Evolutionary conservation across 2,329 filamentous ascomycete genomes (phyloP), one percentile per base, ranked within the genome.

Genomic region (Hypoxylon sp.): DNA sequence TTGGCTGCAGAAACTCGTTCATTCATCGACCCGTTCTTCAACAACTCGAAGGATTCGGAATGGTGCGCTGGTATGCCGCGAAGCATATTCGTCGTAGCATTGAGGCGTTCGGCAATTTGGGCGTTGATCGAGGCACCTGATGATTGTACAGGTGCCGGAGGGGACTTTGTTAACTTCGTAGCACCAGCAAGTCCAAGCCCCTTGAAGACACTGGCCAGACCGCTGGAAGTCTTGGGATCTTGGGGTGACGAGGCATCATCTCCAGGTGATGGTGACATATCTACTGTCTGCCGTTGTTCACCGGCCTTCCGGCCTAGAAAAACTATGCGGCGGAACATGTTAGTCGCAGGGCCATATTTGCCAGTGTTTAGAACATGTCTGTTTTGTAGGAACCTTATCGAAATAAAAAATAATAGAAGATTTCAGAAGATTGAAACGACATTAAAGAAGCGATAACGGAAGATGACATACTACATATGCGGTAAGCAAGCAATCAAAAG

Each of bases 121-220:
- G 81, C 74, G 68, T 81, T 73, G 59, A 78, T 72, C 53, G 78
- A 68, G 24, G 77, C 59, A 62, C 77, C 75, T 59, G 81, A 67
- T 55, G 83, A 81, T 57, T 83, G 79, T 66, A 82, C 78, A 67
- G 81, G 78, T 47, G 82, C 80, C 3, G 83, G 81, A 53, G 83
- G 81, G 22, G 85, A 84, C 73, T 86, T 89, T 50, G 82, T 83
- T 64, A 85, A 80, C 78, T 85, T 89, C 64, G 83, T 71, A 66
- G 76, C 83, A 73, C 84, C 84, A 53, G 88, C 86, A 73, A 91
- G 81, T 73, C 86, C 86, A 73, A 91, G 81, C 72, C 86, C 88
- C 74, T 89, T 89, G 76, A 91, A 88, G 68, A 91, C 88, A 72
- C 87, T 86, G 73, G 87, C 88, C 73, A 91, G 83, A 72, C 87